A percentile compares a stretch with the other conserved stretches of the same genome.
Evolutionary conservation across 495 filamentous ascomycete species (phyloP).

Genomic region (Glonium stellatum): DNA sequence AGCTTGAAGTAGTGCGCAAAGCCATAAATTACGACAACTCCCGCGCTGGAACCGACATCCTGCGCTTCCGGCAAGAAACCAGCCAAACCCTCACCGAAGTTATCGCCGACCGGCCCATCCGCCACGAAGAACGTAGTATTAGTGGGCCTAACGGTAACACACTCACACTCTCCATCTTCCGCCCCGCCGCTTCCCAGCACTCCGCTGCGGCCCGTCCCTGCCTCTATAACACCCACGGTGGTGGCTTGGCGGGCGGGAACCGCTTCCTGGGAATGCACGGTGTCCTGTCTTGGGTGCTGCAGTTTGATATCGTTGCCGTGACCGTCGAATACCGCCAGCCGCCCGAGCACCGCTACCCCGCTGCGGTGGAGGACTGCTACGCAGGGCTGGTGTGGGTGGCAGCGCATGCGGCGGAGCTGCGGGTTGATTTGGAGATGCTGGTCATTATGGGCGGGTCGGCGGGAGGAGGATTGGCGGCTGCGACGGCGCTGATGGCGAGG

Average conservation of each 20-base stretch:
- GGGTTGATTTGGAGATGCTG: constrained; percentile 28
- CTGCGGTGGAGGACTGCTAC: constrained; percentile 29
- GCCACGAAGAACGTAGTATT: background rate
- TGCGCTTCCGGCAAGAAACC: background rate
- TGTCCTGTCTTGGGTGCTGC: background rate
- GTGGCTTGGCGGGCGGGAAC: background rate
- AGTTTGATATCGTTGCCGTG: constrained; percentile 9
- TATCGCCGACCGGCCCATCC: background rate
- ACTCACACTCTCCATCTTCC: background rate
- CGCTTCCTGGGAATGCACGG: background rate
- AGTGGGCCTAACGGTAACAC: background rate
- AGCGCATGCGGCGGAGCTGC: constrained; percentile 23
- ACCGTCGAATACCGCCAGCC: constrained; percentile 33
- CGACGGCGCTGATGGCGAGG: constrained; percentile 23
- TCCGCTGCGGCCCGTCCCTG: background rate
- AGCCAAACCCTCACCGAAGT: background rate
- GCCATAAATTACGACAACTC: background rate
- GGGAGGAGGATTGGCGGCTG: constrained; percentile 32
- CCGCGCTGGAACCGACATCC: background rate
- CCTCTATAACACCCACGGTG: background rate
- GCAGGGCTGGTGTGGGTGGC: constrained; percentile 27
- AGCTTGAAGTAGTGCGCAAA: background rate
- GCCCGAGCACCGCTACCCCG: constrained; percentile 26
- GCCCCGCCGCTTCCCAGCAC: background rate
- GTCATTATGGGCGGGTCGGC: constrained; percentile 29